phyloP scores from a whole-genome alignment of 306 rosid species.

The Sechiopsis laciniata region DNA sequence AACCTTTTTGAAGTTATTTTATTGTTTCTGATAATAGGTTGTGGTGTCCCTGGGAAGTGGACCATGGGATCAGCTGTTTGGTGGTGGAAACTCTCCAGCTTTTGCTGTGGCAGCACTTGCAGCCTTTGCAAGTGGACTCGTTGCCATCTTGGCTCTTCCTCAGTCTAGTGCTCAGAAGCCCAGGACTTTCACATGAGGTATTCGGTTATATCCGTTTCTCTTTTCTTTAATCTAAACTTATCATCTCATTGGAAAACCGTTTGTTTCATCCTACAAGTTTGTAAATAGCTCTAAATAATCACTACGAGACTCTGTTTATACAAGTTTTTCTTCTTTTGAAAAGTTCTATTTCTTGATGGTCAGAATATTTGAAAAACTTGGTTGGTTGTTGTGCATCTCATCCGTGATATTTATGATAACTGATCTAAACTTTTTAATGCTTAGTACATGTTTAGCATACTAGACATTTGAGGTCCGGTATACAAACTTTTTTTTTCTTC shows the following conservation, averaged over 20 bases:
- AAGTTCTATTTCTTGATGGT: slow-evolving; percentile 20
- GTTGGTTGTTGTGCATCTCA: slow-evolving; percentile 21
- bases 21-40: slow-evolving; percentile 54
- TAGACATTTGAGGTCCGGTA: not conserved
- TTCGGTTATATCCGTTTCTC: slow-evolving; percentile 33
- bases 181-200: slow-evolving; percentile 61
- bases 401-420: slow-evolving; percentile 8
- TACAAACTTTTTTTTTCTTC: not conserved
- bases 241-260: slow-evolving; percentile 24
- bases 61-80: slow-evolving; percentile 99
- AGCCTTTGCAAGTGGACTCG: slow-evolving; percentile 73
- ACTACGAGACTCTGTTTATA: slow-evolving; percentile 12
- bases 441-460: not conserved
- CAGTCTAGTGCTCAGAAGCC: slow-evolving; percentile 57
- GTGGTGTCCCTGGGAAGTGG: slow-evolving; percentile 91
- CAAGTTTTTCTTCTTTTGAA: slow-evolving; percentile 5
- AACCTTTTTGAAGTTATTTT: slow-evolving; percentile 11
- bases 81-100: slow-evolving; percentile 96
- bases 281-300: slow-evolving; percentile 27
- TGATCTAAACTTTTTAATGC: slow-evolving; percentile 22
- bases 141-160: slow-evolving; percentile 75
- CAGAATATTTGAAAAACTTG: slow-evolving; percentile 25
- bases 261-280: slow-evolving; percentile 26
- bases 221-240: slow-evolving; percentile 20
- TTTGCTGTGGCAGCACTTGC: slow-evolving; percentile 81